Conservation (phyloP, 805 yeast species). For the Candida alai region DNA sequence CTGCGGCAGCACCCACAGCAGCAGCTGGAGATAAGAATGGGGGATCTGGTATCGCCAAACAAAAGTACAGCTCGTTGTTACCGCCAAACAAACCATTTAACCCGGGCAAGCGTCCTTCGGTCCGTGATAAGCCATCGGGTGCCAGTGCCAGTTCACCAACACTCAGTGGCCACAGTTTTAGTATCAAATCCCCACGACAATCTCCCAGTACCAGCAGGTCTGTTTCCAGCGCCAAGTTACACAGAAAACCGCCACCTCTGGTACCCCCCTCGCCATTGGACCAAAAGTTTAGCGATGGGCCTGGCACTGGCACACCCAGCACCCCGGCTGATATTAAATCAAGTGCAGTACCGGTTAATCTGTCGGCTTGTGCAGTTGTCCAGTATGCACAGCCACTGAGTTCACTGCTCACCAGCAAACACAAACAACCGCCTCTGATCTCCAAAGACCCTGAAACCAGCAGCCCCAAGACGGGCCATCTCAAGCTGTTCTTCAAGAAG, state of each 20-base stretch:
- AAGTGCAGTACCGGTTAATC: not conserved
- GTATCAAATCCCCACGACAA: too few species aligned
- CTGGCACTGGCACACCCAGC: not conserved
- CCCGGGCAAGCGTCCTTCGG: too few species aligned
- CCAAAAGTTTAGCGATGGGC: too few species aligned
- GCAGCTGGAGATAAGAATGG: not conserved
- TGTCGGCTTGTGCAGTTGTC: too few species aligned
- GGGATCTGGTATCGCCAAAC: not conserved
- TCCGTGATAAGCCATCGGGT: too few species aligned
- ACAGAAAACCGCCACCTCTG: too few species aligned
- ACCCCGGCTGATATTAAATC: not conserved
- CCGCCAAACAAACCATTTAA: too few species aligned
- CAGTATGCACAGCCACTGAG: not conserved
- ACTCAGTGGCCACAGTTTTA: too few species aligned
- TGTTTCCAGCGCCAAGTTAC: too few species aligned
- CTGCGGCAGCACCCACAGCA: not conserved
- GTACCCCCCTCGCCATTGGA: too few species aligned
- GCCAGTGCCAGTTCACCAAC: too few species aligned
- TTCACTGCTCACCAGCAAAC: not conserved
- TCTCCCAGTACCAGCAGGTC: too few species aligned
- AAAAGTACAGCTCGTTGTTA: not conserved
- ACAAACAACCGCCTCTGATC: not conserved
- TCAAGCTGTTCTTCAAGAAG: slow-evolving; percentile 3
- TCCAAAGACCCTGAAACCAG: not conserved
- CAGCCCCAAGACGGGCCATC: not conserved